A percentile compares a stretch with the other conserved stretches of the same genome.
phyloP scores from a whole-genome alignment of 1,284 basidiomycete species.

The Gastroboletus turbinatus region DNA sequence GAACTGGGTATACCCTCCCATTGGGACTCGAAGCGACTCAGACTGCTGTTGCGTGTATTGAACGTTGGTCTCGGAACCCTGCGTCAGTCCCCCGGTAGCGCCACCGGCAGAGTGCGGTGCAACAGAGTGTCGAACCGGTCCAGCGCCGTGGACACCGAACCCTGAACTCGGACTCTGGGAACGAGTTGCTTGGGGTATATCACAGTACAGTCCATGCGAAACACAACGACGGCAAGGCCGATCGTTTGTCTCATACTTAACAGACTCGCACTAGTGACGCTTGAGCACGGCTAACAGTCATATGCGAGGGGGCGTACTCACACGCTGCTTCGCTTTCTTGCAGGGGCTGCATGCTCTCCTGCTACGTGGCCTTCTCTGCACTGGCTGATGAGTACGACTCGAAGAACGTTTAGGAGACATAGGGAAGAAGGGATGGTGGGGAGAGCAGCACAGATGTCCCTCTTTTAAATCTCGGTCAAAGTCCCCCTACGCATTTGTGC shows the following conservation, averaged over 20 bases:
- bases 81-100: conserved; percentile 3
- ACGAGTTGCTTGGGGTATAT: conserved; percentile 11
- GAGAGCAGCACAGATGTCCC: not conserved
- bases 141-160: conserved; percentile 13
- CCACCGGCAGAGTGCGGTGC: conserved; percentile 5
- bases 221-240: conserved; percentile 26
- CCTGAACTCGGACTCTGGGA: conserved; percentile 26
- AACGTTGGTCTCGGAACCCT: not conserved
- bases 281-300: conserved; percentile 6
- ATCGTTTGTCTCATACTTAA: conserved; percentile 17
- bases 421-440: conserved; percentile 10
- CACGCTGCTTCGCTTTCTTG: conserved; percentile 21
- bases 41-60: conserved; percentile 11
- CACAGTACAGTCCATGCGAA: conserved; percentile 9
- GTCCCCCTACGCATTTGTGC: conserved; percentile 8
- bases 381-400: conserved; percentile 5
- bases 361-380: conserved; percentile 17
- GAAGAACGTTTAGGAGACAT: conserved; percentile 17
- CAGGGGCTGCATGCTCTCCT: conserved; percentile 21
- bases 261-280: conserved; percentile 18
- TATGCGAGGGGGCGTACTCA: conserved; percentile 8
- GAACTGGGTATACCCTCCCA: conserved; percentile 1
- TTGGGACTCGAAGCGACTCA: not conserved
- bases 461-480: conserved; percentile 24
- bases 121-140: conserved; percentile 2